phyloP scores from a whole-genome alignment of 768 basidiomycete genomes.

The Calocera viscosa region DNA sequence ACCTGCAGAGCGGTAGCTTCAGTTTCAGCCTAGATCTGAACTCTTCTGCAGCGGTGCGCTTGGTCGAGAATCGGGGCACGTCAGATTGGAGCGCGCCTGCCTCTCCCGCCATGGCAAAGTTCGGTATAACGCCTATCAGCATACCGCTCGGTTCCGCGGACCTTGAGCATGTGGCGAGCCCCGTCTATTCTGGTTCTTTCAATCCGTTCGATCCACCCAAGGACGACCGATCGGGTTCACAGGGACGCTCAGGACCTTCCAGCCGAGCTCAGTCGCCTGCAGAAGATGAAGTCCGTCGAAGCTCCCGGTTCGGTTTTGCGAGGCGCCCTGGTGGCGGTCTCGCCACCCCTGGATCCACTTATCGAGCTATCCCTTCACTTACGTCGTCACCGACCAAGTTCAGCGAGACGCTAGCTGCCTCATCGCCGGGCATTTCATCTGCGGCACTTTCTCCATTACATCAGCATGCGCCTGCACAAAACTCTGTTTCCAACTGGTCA shows the following conservation, averaged over 20 bases:
- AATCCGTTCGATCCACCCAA: slow-evolving; percentile 15
- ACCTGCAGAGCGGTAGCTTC: slow-evolving; percentile 57
- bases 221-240: background rate
- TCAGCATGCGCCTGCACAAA: background rate
- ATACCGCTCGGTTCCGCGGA: background rate
- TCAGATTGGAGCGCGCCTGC: slow-evolving; percentile 20
- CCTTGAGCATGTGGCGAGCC: background rate
- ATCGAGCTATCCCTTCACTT: background rate
- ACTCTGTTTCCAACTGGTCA: background rate
- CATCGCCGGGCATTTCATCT: background rate
- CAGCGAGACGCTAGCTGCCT: background rate
- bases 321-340: slow-evolving; percentile 6
- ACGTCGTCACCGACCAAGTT: slow-evolving; percentile 7
- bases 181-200: slow-evolving; percentile 16
- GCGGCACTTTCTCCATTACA: background rate
- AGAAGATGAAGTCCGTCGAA: slow-evolving; percentile 14
- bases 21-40: slow-evolving; percentile 80
- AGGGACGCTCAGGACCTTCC: background rate
- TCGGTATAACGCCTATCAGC: background rate
- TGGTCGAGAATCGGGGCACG: slow-evolving; percentile 13
- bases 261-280: slow-evolving; percentile 6
- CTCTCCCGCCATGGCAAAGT: slow-evolving; percentile 22
- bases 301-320: slow-evolving; percentile 19
- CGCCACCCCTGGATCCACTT: background rate
- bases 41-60: slow-evolving; percentile 25